These are phyloP conservation scores for Patellaria atrata DNA, from an alignment of 495 filamentous ascomycete species.

Conservation along the genomic window DNA sequence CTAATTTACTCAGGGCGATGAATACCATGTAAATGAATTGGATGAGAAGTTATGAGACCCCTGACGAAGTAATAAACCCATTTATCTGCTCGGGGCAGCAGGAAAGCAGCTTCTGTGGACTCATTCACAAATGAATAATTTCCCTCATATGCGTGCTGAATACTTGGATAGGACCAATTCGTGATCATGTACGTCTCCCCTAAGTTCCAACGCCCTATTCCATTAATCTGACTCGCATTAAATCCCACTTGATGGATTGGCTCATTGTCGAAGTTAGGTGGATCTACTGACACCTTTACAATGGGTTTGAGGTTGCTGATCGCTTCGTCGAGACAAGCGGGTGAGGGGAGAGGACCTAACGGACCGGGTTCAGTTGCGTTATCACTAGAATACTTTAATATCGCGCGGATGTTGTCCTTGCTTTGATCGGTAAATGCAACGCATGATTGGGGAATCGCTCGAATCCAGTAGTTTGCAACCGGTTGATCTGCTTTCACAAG, in stretches of 20 bases:
- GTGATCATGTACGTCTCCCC: conserved; percentile 29
- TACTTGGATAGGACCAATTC: conserved; percentile 31
- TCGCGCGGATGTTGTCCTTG: conserved; percentile 38
- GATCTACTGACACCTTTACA: conserved; percentile 12
- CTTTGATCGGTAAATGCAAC: conserved; percentile 33
- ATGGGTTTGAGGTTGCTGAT: conserved; percentile 30
- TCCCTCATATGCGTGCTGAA: conserved; percentile 26
- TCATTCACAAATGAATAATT: conserved; percentile 25
- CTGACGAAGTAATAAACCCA: conserved; percentile 38
- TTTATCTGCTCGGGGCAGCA: conserved; percentile 26
- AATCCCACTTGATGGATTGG: too few species aligned
- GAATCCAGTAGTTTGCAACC: conserved; percentile 47
- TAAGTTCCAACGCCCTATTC: conserved; percentile 28
- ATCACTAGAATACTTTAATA: conserved; percentile 42
- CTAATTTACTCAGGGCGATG: too few species aligned
- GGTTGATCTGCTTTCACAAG: conserved; percentile 45
- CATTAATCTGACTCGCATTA: too few species aligned
- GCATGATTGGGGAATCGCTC: conserved; percentile 36
- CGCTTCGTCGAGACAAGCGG: conserved; percentile 31
- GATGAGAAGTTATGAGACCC: conserved; percentile 4
- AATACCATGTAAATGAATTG: conserved; percentile 12
- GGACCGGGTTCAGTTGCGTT: conserved; percentile 24
- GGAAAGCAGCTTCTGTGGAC: conserved; percentile 25
- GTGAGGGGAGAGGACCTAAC: conserved; percentile 22
- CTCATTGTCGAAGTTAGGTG: conserved; percentile 25